Percentiles rank a stretch among this genome's conserved stretches.
phyloP scores from a whole-genome alignment of 805 yeast species.

The Saccharomycopsis sp. region DNA sequence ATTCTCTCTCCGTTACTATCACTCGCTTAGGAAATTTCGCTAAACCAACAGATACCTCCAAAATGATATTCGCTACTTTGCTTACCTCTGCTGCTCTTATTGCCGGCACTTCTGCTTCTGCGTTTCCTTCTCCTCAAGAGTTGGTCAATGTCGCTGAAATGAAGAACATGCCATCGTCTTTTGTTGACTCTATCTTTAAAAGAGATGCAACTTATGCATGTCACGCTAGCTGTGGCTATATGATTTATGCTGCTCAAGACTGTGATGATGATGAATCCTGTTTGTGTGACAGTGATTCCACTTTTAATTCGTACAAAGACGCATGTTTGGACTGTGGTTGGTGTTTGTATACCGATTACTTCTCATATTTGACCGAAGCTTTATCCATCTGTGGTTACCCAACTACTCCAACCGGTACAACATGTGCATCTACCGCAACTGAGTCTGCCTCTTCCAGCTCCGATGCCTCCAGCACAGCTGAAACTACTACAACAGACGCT shows the following conservation, averaged over 20 bases:
- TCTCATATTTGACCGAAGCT: constrained; percentile 27
- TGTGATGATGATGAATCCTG: constrained; percentile 28
- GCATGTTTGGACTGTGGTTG: constrained; percentile 34
- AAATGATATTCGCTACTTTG: constrained; percentile 3
- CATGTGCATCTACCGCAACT: constrained; percentile 25
- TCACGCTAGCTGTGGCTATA: constrained; percentile 31
- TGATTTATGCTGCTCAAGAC: constrained; percentile 29
- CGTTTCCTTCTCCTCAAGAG: constrained; percentile 14
- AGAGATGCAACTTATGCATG: constrained; percentile 28
- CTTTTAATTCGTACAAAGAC: constrained; percentile 23
- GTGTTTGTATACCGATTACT: constrained; percentile 33
- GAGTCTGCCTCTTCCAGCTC: background rate
- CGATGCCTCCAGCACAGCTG: constrained; percentile 8
- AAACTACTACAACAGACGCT: constrained; percentile 7
- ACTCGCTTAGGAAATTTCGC: background rate
- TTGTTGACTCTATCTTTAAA: constrained; percentile 15
- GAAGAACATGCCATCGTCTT: constrained; percentile 6
- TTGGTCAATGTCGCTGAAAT: constrained; percentile 3
- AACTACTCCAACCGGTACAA: constrained; percentile 31
- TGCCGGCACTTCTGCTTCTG: constrained; percentile 1
- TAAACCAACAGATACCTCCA: background rate
- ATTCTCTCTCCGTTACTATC: background rate
- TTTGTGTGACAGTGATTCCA: constrained; percentile 23
- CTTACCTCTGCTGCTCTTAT: constrained; percentile 7
- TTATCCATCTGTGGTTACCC: constrained; percentile 27